Base-by-base conservation (phyloP, 169 alveolate species). In the Cystoisospora suis region DNA sequence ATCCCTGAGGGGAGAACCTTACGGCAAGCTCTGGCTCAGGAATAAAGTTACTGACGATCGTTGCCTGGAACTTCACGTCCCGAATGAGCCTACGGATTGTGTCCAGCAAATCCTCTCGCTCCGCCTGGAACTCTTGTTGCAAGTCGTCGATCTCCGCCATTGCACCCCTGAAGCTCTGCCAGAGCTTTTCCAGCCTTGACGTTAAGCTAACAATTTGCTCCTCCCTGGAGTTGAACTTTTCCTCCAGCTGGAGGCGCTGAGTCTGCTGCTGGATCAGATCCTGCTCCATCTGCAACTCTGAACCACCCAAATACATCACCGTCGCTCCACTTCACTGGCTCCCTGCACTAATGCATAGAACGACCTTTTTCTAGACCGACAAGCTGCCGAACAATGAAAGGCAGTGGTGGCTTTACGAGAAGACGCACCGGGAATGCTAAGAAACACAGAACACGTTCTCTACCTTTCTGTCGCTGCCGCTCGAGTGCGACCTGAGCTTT, bases 91-190 rank as follows among this genome's bases (percentile, higher is more conserved):
- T 95, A 83, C 95, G 93, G 0, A 97, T 95, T 23, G 96, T 91
- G 32, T 95, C 97, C 53, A 95, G 79, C 70, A 97, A 81, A n/a
- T 95, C 97, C 75, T 95, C 97, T 32, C 95, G 93, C 88, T 97
- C 96, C 32, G 88, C 81, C 79, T 93, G 96, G 79, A 93, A 91
- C 79, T 97, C 98, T 42, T 91, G 81, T 87, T 94, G 93, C 75
- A 96, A 42, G 75, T 95, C 97, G 58, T 95, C 93, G 79, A 94
- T 95, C 88, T 96, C 97, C 34, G 89, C 88, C 44, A 88, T 92
- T 5, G 95, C 94, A 81, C 89, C 91, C 90, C 95, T 95, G 81
- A 92, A 94, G 75, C 95, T 95, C 6, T 53, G 79, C 93, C 94
- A 94, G 34, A 96, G 92, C 70, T 92, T 93, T 65, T 95, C 93